phyloP scores from a whole-genome alignment of 768 basidiomycete species.

The Tulasnella calospora region DNA sequence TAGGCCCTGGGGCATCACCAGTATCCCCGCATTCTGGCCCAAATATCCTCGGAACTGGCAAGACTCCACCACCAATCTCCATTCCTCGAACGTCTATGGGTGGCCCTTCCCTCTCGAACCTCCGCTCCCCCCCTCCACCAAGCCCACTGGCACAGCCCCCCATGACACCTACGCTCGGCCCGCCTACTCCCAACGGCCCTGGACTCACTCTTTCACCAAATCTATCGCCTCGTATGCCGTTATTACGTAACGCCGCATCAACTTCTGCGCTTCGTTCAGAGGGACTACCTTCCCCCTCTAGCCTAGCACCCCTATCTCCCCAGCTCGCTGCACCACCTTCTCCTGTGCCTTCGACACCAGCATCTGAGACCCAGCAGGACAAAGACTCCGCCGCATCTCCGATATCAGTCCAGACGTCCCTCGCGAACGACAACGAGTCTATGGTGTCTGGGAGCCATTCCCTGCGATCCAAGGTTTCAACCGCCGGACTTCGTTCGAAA shows the following conservation, averaged over 20 bases:
- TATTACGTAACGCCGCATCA: neutral
- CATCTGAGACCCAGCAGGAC: neutral
- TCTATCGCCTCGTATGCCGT: neutral
- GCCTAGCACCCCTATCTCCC: neutral
- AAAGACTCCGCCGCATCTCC: neutral
- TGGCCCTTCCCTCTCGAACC: neutral
- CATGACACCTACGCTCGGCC: neutral
- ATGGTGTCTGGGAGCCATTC: conserved; percentile 33
- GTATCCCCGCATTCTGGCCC: neutral
- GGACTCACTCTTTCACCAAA: neutral
- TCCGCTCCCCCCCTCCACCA: neutral
- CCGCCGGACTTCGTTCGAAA: conserved; percentile 58
- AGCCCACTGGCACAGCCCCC: conserved; percentile 17
- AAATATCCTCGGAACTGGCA: neutral
- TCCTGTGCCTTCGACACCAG: neutral
- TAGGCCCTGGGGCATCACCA: neutral
- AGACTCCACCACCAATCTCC: conserved; percentile 6
- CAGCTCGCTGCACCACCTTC: neutral
- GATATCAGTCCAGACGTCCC: neutral
- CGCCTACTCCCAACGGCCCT: neutral
- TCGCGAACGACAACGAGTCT: conserved; percentile 6
- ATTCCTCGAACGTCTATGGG: neutral
- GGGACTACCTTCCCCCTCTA: neutral
- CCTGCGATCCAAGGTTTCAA: conserved; percentile 59
- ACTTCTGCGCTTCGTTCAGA: conserved; percentile 13